phyloP scores from a whole-genome alignment of 306 rosid species.

The Pachyrhizus erosus region DNA sequence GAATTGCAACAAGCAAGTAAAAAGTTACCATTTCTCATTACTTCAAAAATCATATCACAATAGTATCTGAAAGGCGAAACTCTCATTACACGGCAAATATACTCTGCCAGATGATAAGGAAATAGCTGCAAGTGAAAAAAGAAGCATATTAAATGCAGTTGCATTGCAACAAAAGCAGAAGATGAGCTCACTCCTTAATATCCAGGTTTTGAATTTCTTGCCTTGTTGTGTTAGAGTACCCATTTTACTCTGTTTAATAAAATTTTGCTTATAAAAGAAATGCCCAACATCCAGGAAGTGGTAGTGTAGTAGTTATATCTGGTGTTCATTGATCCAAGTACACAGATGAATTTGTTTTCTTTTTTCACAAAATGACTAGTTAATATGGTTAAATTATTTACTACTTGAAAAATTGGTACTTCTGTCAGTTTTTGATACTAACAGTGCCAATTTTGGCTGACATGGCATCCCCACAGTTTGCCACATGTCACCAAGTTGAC shows the following conservation, averaged over 20 bases:
- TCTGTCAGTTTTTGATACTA: no score
- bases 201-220: background rate
- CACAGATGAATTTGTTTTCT: background rate
- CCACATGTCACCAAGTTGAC: no score
- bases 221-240: background rate
- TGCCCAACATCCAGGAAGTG: conserved; percentile 6
- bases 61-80: conserved; percentile 97
- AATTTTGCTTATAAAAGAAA: background rate
- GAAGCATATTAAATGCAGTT: conserved; percentile 43
- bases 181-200: conserved; percentile 1
- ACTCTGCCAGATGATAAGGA: conserved; percentile 95
- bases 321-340: conserved; percentile 10
- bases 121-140: conserved; percentile 80
- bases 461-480: no score
- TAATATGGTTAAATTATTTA: conserved; percentile 9
- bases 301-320: background rate
- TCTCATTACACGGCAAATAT: conserved; percentile 97
- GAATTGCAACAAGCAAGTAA: conserved; percentile 43
- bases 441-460: no score
- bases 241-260: background rate
- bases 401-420: background rate
- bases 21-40: conserved; percentile 88
- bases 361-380: background rate
- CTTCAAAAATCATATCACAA: conserved; percentile 97
- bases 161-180: conserved; percentile 38